These are phyloP conservation scores for Cymbidium sinense DNA, from an alignment of 106 monocot genomes.

Conservation along the genomic window DNA sequence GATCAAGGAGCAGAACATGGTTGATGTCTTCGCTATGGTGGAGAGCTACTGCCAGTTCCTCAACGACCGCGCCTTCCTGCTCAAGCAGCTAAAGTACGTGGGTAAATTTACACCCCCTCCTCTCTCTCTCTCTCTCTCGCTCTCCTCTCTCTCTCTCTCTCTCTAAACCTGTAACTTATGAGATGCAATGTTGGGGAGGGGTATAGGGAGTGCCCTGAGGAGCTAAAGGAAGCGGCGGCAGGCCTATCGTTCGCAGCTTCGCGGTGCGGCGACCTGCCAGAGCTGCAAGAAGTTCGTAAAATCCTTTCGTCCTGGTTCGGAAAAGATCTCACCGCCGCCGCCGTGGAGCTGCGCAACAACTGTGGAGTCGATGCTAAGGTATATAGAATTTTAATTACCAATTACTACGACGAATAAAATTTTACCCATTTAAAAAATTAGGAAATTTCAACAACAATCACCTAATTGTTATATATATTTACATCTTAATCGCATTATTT, in stretches of 20 bases:
- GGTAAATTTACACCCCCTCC: no score
- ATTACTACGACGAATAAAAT: no score
- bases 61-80: conserved; percentile 31
- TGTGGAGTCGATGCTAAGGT: conserved; percentile 31
- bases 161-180: neutral
- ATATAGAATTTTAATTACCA: no score
- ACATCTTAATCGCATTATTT: no score
- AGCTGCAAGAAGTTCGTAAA: conserved; percentile 35
- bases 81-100: conserved; percentile 46
- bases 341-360: conserved; percentile 24
- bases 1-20: conserved; percentile 77
- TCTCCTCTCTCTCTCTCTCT: no score
- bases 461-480: no score
- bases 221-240: conserved; percentile 60
- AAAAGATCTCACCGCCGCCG: conserved; percentile 22
- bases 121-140: no score
- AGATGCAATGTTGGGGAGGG: neutral
- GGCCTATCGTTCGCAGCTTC: conserved; percentile 53
- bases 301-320: conserved; percentile 32
- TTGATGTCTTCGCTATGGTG: conserved; percentile 50
- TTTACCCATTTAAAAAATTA: no score
- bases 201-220: conserved; percentile 67
- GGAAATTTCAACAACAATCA: no score
- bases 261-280: conserved; percentile 59
- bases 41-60: conserved; percentile 57